These are phyloP conservation scores for Thielaviopsis ethacetica DNA, from an alignment of 2,329 filamentous ascomycete species.

Conservation along the genomic window DNA sequence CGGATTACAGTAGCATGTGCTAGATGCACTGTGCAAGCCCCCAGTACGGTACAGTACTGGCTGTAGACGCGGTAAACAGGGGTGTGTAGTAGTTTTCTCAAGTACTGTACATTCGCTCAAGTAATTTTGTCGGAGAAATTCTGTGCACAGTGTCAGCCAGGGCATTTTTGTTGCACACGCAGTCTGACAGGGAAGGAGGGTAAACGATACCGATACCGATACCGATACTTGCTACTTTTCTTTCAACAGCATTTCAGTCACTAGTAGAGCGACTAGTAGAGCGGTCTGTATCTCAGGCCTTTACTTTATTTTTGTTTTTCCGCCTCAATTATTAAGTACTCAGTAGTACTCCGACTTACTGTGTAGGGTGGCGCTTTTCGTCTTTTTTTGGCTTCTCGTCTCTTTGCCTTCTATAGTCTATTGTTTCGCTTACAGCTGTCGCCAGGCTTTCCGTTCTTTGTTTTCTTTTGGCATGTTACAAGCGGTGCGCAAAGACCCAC, in stretches of 20 bases:
- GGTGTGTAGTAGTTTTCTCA: not conserved
- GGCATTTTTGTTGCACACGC: not conserved
- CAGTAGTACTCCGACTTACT: no score
- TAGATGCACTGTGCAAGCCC: no score
- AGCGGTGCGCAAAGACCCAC: not conserved
- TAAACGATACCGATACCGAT: not conserved
- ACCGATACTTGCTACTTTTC: not conserved
- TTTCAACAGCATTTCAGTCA: not conserved
- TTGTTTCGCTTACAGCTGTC: not conserved
- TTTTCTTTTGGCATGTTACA: not conserved
- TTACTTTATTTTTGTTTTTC: not conserved
- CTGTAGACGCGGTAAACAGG: not conserved
- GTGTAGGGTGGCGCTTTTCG: no score
- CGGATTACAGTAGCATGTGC: not conserved
- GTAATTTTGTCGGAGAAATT: not conserved
- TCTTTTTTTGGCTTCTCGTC: not conserved
- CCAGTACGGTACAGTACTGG: no score
- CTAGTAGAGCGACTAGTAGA: not conserved
- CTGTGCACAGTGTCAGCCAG: not conserved
- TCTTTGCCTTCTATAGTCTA: not conserved
- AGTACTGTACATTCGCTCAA: not conserved
- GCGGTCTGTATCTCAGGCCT: not conserved
- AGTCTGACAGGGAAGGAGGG: not conserved
- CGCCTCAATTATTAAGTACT: no score
- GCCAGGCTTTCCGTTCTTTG: not conserved